A percentile compares a stretch with the other conserved stretches of the same genome.
Evolutionary conservation across 2,329 filamentous ascomycete genomes (phyloP).

Genomic region (Talaromyces sp.): DNA sequence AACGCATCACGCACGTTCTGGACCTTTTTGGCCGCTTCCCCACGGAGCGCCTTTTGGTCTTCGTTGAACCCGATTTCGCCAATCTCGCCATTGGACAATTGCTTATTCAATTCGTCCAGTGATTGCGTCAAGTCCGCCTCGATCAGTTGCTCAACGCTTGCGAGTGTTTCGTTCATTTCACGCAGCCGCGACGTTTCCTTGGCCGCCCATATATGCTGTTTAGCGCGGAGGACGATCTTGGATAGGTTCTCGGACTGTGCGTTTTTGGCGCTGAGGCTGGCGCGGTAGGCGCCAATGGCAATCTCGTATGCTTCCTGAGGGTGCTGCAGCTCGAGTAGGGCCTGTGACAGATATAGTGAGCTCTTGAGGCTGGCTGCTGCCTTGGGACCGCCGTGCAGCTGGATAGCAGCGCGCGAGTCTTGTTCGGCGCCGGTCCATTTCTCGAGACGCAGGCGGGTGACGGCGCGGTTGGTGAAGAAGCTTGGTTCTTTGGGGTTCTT

Average conservation of each 20-base stretch:
- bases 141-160: conserved; percentile 36
- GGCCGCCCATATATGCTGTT: conserved; percentile 80
- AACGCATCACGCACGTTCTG: conserved; percentile 43
- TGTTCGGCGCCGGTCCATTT: conserved; percentile 70
- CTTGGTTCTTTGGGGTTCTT: conserved; percentile 71
- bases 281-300: conserved; percentile 67
- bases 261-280: conserved; percentile 61
- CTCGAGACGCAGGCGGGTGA: conserved; percentile 70
- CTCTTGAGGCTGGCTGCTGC: conserved; percentile 68
- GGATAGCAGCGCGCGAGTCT: conserved; percentile 72
- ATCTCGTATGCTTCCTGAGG: conserved; percentile 68
- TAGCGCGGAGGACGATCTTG: conserved; percentile 69
- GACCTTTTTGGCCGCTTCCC: conserved; percentile 45
- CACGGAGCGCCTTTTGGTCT: conserved; percentile 54
- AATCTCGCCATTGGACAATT: conserved; percentile 37
- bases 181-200: conserved; percentile 53
- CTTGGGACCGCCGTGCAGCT: conserved; percentile 50
- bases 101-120: conserved; percentile 30
- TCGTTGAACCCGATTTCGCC: conserved; percentile 66
- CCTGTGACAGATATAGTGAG: conserved; percentile 76
- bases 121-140: conserved; percentile 36
- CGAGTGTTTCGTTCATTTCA: conserved; percentile 41
- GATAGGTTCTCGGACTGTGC: conserved; percentile 68
- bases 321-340: conserved; percentile 68
- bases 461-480: conserved; percentile 85